Evolutionary conservation across 2,329 filamentous ascomycete species (phyloP).

Genomic region (Cordyceps cateniannulata): DNA sequence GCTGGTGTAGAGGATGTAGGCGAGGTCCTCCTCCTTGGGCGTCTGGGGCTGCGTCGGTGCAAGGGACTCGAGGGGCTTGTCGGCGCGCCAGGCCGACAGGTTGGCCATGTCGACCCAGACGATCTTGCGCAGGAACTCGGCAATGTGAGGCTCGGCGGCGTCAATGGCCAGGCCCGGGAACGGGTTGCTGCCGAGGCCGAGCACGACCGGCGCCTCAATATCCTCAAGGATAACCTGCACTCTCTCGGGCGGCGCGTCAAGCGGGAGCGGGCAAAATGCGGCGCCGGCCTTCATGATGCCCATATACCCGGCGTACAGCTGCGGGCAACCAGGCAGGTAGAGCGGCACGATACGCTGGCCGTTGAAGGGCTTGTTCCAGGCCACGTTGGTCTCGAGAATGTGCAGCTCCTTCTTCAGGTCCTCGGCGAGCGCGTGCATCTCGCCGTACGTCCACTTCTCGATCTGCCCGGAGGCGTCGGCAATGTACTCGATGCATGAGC

Average conservation of each 20-base stretch:
- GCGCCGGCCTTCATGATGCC: constrained; percentile 15
- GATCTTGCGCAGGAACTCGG: constrained; percentile 6
- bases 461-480: constrained; percentile 5
- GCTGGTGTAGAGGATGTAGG: constrained; percentile 38
- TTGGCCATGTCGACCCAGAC: constrained; percentile 12
- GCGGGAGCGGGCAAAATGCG: constrained; percentile 9
- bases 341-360: constrained; percentile 33
- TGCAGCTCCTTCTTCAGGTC: constrained; percentile 7
- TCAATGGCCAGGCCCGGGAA: constrained; percentile 18
- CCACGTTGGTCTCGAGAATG: constrained; percentile 28
- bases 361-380: constrained; percentile 31
- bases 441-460: constrained; percentile 8
- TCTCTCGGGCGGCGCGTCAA: constrained; percentile 11
- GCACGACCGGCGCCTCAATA: constrained; percentile 8
- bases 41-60: neutral
- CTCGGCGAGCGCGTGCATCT: constrained; percentile 1
- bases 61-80: neutral
- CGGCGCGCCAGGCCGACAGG: constrained; percentile 5
- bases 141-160: constrained; percentile 17
- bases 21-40: constrained; percentile 24
- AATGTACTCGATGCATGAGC: constrained; percentile 10
- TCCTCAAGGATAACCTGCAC: constrained; percentile 10
- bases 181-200: constrained; percentile 19
- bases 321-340: constrained; percentile 11
- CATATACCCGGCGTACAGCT: constrained; percentile 12